Evolutionary conservation across 1,139 yeast species (phyloP).

Genomic region (Wickerhamomyces sp.): DNA sequence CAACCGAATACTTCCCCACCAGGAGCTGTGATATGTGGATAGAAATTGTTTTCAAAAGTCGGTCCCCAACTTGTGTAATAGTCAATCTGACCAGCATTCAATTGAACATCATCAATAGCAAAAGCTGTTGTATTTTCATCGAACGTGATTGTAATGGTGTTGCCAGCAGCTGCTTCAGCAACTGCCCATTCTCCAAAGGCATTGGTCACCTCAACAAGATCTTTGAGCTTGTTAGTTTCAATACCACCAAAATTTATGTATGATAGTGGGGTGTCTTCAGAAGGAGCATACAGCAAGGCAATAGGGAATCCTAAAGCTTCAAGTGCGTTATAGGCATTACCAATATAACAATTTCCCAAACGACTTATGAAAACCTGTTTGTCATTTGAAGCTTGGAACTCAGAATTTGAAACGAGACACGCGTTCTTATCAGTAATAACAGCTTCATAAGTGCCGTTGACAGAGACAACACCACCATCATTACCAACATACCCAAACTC

Average conservation of each 20-base stretch:
- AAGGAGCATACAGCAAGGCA: not conserved
- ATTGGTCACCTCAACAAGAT: not conserved
- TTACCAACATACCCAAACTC: conserved; percentile 1
- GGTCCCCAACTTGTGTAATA: conserved; percentile 15
- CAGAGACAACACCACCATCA: not conserved
- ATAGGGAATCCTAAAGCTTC: not conserved
- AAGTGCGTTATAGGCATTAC: not conserved
- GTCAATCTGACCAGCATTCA: conserved; percentile 11
- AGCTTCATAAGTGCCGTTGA: not conserved
- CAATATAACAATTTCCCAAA: not conserved
- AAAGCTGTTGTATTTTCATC: not conserved
- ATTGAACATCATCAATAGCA: conserved; percentile 1
- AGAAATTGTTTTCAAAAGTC: conserved; percentile 14
- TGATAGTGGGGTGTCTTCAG: not conserved
- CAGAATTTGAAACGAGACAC: not conserved
- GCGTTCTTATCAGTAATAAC: not conserved
- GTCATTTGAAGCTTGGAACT: not conserved
- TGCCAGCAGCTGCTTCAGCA: conserved; percentile 4
- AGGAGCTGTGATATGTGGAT: conserved; percentile 13
- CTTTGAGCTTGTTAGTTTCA: not conserved
- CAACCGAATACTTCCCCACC: conserved; percentile 14
- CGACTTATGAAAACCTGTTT: not conserved
- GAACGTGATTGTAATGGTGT: conserved; percentile 3
- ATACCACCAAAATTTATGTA: not conserved
- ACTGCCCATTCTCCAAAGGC: conserved; percentile 4